A percentile compares a stretch with the other conserved stretches of the same genome.
These are phyloP conservation scores for Coniochaeta ligniaria DNA, from an alignment of 2,329 filamentous ascomycete genomes.

Conservation along the genomic window DNA sequence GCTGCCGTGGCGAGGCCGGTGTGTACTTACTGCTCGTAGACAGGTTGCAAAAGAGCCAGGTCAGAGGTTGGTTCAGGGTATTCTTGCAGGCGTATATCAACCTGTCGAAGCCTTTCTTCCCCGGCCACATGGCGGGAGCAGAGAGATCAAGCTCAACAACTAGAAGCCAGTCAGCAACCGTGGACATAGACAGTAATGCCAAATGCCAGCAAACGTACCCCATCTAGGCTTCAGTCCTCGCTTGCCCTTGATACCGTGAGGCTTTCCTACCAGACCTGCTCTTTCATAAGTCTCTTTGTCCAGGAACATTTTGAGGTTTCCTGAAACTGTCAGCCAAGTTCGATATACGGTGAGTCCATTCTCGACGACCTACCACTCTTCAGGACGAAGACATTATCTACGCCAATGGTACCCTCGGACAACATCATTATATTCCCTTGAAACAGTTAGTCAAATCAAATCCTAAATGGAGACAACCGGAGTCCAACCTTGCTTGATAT, in stretches of 20 bases:
- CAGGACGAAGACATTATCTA: constrained; percentile 67
- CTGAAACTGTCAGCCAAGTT: constrained; percentile 21
- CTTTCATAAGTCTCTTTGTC: constrained; percentile 78
- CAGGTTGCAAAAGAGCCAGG: constrained; percentile 74
- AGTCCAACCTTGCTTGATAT: constrained; percentile 67
- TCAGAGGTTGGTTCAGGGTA: constrained; percentile 58
- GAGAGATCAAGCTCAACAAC: constrained; percentile 73
- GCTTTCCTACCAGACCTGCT: constrained; percentile 69
- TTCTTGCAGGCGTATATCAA: constrained; percentile 73
- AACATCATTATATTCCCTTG: constrained; percentile 75
- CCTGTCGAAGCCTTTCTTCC: constrained; percentile 76
- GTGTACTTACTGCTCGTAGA: constrained; percentile 33
- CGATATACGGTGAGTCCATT: background rate
- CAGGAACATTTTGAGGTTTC: constrained; percentile 67
- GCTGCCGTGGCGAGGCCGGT: background rate
- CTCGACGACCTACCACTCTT: constrained; percentile 47
- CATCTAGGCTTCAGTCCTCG: constrained; percentile 63
- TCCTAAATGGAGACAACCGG: background rate
- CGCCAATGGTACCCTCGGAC: constrained; percentile 64
- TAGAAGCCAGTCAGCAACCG: constrained; percentile 23
- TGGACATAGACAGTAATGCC: background rate
- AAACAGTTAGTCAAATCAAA: background rate
- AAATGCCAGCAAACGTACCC: constrained; percentile 40
- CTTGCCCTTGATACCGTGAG: constrained; percentile 51
- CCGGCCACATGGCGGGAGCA: constrained; percentile 67